Evolutionary conservation across 139 green algal genomes (phyloP).

Genomic region (Chlamydomonas applanata): DNA sequence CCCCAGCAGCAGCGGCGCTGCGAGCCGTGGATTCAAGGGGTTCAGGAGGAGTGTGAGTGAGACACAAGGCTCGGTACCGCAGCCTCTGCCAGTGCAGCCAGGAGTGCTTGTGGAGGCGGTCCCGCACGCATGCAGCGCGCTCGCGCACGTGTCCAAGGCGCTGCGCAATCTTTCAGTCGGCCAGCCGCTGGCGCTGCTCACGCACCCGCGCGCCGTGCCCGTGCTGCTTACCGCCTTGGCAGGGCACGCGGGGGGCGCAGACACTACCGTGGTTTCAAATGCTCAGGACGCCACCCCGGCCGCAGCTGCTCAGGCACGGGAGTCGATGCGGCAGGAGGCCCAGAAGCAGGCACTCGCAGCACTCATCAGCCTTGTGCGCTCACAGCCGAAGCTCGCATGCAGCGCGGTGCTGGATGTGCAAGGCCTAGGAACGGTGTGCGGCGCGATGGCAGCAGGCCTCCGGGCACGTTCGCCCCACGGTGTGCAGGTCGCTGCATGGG

Average conservation of each 20-base stretch:
- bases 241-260: too few relatives aligned
- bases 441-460: background rate
- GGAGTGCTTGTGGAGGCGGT: background rate
- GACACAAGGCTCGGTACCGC: background rate
- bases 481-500: background rate
- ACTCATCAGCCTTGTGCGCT: slow-evolving; percentile 5
- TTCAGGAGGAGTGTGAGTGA: background rate
- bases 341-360: background rate
- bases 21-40: background rate
- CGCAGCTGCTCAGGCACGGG: too few relatives aligned
- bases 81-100: background rate
- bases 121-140: background rate
- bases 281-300: too few relatives aligned
- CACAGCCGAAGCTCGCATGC: background rate
- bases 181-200: background rate
- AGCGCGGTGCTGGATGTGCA: background rate
- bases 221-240: too few relatives aligned
- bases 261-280: too few relatives aligned
- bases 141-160: background rate
- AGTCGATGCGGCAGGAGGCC: background rate
- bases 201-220: too few relatives aligned
- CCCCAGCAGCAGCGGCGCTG: background rate
- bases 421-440: background rate
- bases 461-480: background rate
- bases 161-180: slow-evolving; percentile 2